Evolutionary conservation across 2,329 filamentous ascomycete genomes (phyloP).

Genomic region (Trichoderma sp.): DNA sequence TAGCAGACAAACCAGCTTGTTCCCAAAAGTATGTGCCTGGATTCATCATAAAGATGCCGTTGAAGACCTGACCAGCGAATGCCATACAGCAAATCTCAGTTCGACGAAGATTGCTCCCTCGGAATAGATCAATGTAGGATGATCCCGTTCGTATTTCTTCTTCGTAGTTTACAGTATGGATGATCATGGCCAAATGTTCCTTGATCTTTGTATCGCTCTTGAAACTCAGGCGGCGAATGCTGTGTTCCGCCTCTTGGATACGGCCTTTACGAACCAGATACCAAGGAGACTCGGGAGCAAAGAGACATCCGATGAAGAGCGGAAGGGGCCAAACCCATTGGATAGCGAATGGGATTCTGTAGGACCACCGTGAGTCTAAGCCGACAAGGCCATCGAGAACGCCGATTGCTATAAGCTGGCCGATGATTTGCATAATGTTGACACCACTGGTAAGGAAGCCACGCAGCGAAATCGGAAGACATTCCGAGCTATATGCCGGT

Average conservation of each 20-base stretch:
- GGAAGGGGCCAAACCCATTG: slow-evolving; percentile 52
- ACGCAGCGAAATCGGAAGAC: slow-evolving; percentile 41
- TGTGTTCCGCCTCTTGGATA: slow-evolving; percentile 1
- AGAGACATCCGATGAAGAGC: slow-evolving; percentile 40
- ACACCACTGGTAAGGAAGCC: slow-evolving; percentile 47
- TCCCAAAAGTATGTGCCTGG: slow-evolving; percentile 19
- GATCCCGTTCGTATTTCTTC: slow-evolving; percentile 38
- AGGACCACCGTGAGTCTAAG: slow-evolving; percentile 45
- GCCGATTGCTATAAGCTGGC: slow-evolving; percentile 46
- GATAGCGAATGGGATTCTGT: slow-evolving; percentile 48
- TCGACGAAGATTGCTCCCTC: slow-evolving; percentile 46
- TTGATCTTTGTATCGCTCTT: slow-evolving; percentile 5
- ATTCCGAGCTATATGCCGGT: slow-evolving; percentile 50
- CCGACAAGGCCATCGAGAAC: slow-evolving; percentile 31
- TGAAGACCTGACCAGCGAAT: slow-evolving; percentile 10
- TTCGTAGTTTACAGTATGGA: slow-evolving; percentile 45
- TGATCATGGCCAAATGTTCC: slow-evolving; percentile 40
- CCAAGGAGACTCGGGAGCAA: slow-evolving; percentile 43
- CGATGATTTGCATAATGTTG: slow-evolving; percentile 50
- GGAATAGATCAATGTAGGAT: slow-evolving; percentile 47
- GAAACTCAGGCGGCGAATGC: slow-evolving; percentile 1
- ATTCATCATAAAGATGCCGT: slow-evolving; percentile 15
- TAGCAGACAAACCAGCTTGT: slow-evolving; percentile 3
- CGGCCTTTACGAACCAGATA: slow-evolving; percentile 13
- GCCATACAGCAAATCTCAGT: slow-evolving; percentile 49